These are phyloP conservation scores for Incumbomyces lentus DNA, from an alignment of 2,329 filamentous ascomycete species.

Conservation along the genomic window DNA sequence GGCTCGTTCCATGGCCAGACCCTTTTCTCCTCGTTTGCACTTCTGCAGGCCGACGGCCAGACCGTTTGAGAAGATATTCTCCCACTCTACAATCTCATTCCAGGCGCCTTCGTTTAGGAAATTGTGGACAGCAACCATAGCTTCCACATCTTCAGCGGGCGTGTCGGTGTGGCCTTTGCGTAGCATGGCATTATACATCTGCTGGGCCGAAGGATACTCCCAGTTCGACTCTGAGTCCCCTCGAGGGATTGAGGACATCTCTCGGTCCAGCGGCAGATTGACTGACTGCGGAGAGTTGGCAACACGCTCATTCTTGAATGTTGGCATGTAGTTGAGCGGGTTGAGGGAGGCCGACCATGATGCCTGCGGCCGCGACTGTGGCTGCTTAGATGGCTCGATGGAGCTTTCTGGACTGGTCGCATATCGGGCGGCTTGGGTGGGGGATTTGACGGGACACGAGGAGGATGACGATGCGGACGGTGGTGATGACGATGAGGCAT, in stretches of 20 bases:
- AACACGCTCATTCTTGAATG: conserved; percentile 65
- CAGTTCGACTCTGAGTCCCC: conserved; percentile 70
- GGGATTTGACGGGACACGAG: conserved; percentile 23
- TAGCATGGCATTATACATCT: conserved; percentile 98
- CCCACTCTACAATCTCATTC: conserved; percentile 91
- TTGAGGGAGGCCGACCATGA: conserved; percentile 46
- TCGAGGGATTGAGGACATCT: conserved; percentile 83
- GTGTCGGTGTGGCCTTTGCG: conserved; percentile 95
- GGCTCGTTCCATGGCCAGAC: conserved; percentile 46
- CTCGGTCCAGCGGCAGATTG: conserved; percentile 66
- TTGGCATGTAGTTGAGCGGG: conserved; percentile 93
- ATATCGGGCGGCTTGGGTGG: conserved; percentile 12
- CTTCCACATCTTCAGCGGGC: conserved; percentile 81
- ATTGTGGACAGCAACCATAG: conserved; percentile 97
- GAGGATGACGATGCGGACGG: conserved; percentile 25
- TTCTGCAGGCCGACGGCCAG: conserved; percentile 61
- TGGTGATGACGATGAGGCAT: conserved; percentile 12
- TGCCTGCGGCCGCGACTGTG: conserved; percentile 5
- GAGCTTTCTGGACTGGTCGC: background rate
- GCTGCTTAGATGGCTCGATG: conserved; percentile 18
- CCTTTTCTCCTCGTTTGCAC: conserved; percentile 64
- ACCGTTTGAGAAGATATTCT: conserved; percentile 70
- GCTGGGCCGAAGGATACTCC: conserved; percentile 97
- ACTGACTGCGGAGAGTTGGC: conserved; percentile 54
- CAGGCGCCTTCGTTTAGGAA: conserved; percentile 97